Conservation (phyloP, 441 rosid species). For the Bocquillonia castaneifolia region DNA sequence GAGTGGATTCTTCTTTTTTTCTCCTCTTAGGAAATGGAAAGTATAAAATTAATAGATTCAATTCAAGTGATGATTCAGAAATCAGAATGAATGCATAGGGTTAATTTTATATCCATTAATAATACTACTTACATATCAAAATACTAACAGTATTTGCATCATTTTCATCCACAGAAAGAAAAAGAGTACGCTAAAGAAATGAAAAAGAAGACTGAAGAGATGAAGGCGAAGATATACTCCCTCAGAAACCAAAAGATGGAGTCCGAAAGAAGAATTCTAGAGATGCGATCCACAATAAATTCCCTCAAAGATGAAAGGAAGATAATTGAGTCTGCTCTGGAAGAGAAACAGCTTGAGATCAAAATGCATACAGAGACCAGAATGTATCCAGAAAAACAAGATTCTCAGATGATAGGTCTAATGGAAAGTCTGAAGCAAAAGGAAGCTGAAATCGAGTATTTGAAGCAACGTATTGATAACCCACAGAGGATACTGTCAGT, state of each 20-base stretch:
- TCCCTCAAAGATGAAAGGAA: constrained; percentile 52
- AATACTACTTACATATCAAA: no score
- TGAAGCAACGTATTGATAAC: constrained; percentile 37
- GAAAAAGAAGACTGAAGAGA: constrained; percentile 42
- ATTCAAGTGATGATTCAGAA: no score
- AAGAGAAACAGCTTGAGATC: constrained; percentile 44
- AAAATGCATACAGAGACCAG: constrained; percentile 28
- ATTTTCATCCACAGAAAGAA: constrained; percentile 41
- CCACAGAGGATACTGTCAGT: constrained; percentile 29
- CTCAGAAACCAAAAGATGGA: constrained; percentile 46
- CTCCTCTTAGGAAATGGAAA: no score
- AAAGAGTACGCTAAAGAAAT: constrained; percentile 38
- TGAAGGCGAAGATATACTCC: constrained; percentile 39
- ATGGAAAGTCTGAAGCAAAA: constrained; percentile 44
- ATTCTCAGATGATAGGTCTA: constrained; percentile 24
- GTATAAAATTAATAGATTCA: no score
- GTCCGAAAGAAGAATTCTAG: constrained; percentile 38
- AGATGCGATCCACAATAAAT: constrained; percentile 49
- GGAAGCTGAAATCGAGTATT: constrained; percentile 41
- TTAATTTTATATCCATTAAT: no score
- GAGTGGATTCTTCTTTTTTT: no score
- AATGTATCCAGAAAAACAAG: constrained; percentile 19
- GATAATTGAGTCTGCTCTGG: constrained; percentile 38
- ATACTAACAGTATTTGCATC: not conserved
- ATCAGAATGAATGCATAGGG: no score